These are phyloP conservation scores for Quercus parvula DNA, from an alignment of 306 rosid genomes.

Conservation along the genomic window DNA sequence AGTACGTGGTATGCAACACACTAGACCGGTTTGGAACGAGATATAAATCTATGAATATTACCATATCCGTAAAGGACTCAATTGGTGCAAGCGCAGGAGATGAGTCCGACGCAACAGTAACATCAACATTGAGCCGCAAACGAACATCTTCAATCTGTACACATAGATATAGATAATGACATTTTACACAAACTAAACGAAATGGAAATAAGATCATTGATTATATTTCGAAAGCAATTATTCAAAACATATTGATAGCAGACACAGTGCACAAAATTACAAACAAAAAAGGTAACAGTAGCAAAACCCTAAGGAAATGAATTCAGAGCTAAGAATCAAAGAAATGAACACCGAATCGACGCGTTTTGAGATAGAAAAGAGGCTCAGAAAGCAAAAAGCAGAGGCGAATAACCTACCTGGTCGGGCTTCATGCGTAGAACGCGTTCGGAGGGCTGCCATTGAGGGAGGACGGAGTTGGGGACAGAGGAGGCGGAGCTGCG, in stretches of 20 bases:
- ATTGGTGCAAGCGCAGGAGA: slow-evolving; percentile 73
- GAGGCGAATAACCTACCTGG: slow-evolving; percentile 64
- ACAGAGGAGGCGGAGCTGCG: slow-evolving; percentile 42
- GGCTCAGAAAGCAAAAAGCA: not conserved
- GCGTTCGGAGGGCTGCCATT: slow-evolving; percentile 82
- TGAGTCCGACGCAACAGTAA: slow-evolving; percentile 53
- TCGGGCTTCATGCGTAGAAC: slow-evolving; percentile 69
- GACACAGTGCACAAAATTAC: not conserved
- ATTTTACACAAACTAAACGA: not conserved
- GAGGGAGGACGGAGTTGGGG: slow-evolving; percentile 51
- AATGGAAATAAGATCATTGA: not conserved
- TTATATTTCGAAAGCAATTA: not conserved
- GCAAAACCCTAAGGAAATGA: slow-evolving; percentile 8
- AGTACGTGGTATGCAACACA: not conserved
- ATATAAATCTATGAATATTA: slow-evolving; percentile 12
- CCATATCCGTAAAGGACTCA: slow-evolving; percentile 81
- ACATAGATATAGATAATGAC: too few species aligned
- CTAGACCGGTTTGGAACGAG: not conserved
- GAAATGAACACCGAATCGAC: not conserved
- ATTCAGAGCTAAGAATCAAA: not conserved
- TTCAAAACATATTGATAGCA: not conserved
- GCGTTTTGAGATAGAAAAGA: not conserved
- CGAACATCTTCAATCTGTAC: slow-evolving; percentile 75
- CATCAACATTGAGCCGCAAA: slow-evolving; percentile 69
- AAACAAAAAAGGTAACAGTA: not conserved